A percentile compares a stretch with the other conserved stretches of the same genome.
phyloP scores from a whole-genome alignment of 2,329 filamentous ascomycete genomes.

The Paecilomyces sp. region DNA sequence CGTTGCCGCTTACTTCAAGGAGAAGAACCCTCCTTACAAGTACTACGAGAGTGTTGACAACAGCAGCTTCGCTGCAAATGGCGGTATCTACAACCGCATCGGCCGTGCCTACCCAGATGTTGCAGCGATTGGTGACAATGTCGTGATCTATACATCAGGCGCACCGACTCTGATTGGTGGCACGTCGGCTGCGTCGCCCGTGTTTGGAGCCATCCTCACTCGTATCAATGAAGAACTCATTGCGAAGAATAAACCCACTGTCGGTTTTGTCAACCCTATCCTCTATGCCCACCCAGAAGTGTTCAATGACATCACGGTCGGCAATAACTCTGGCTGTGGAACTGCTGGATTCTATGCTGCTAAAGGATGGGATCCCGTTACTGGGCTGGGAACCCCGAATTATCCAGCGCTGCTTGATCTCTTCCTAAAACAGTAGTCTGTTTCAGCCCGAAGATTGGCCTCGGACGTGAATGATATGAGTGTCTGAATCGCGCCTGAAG shows the following conservation, averaged over 20 bases:
- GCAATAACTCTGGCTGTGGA: constrained; percentile 22
- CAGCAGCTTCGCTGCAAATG: constrained; percentile 18
- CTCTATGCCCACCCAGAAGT: constrained; percentile 23
- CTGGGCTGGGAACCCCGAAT: constrained; percentile 23
- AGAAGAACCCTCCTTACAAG: constrained; percentile 15
- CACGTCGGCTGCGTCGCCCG: constrained; percentile 44
- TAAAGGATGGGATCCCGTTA: constrained; percentile 27
- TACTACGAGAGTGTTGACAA: constrained; percentile 27
- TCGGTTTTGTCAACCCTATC: constrained; percentile 50
- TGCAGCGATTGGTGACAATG: constrained; percentile 28
- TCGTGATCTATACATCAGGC: constrained; percentile 21
- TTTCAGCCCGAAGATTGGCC: not conserved
- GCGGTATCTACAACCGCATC: constrained; percentile 26
- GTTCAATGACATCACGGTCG: constrained; percentile 24
- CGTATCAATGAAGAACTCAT: constrained; percentile 50
- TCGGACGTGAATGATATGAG: not conserved
- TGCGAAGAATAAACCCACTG: constrained; percentile 38
- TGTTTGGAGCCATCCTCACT: constrained; percentile 49
- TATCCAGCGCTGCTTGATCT: constrained; percentile 6
- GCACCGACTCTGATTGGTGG: constrained; percentile 17
- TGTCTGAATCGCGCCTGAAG: not conserved
- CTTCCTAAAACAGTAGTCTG: constrained; percentile 1
- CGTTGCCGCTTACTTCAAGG: constrained; percentile 28
- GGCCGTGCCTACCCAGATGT: constrained; percentile 31
- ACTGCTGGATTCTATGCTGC: constrained; percentile 20